Evolutionary conservation across 345 rosid genomes (phyloP), one percentile per base, ranked within the genome.

Genomic region (Brassica nigra): DNA sequence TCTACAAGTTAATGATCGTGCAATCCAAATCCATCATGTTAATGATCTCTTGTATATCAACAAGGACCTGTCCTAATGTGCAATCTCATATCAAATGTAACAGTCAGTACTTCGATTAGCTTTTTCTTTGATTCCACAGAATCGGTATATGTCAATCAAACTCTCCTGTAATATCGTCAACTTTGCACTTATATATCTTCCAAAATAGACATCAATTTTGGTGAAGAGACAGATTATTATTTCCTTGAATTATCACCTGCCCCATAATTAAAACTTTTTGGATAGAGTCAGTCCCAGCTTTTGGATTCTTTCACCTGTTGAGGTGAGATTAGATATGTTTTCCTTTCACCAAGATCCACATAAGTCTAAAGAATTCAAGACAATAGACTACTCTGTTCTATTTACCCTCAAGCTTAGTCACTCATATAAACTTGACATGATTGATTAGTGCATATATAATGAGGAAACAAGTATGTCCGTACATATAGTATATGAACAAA

Each of bases 151-250:
- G 74, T 73, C 74, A 68, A 74, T 68, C 64, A 73, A 67, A 37
- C 37, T 68, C 71, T 70, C 78, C 70, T 74, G 82, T 74, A 31
- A 79, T 37, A 74, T 79, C 70, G 78, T 79, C 82, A 79, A 79
- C 78, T 49, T 34, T 16, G 31, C 62, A 62, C 30, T 18, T 37
- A 37, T 18, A 62, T 28, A 62, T 66, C 55, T 66, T 67, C 18
- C 42, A 33, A 59, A 28, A 33, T 37, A 73, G 54, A 59, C 57
- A 66, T 58, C 63, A 79, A 20, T 42, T 44, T 66, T 73, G 29
- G 82, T 66, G 78, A 73, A 73, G 39, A 58, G 82, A 78, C 77
- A 58, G 5, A 12, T 64, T 58, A 30, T 57, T 29, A 28, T 57
- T 27, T 66, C 27, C 62, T 76, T 69, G 69, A 42, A 10, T 18